phyloP scores from a whole-genome alignment of 78 protist species.

The Dictyostelium intermedium region DNA sequence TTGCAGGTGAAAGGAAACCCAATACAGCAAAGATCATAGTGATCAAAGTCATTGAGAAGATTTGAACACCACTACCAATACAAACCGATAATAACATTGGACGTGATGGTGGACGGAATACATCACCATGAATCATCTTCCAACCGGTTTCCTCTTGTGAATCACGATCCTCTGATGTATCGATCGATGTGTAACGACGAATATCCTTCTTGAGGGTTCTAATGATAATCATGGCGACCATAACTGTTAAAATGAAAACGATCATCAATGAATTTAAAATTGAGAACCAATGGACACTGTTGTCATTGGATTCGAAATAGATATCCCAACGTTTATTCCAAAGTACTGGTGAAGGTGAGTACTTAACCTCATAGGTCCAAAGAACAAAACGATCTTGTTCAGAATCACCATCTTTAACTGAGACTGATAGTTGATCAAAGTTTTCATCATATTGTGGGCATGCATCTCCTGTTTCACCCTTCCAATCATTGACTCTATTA shows the following conservation, averaged over 20 bases:
- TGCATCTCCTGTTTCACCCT: background rate
- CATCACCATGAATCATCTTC: constrained; percentile 99
- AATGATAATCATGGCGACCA: constrained; percentile 97
- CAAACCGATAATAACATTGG: constrained; percentile 86
- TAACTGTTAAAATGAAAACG: constrained; percentile 94
- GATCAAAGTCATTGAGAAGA: constrained; percentile 88
- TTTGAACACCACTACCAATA: constrained; percentile 94
- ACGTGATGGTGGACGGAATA: constrained; percentile 95
- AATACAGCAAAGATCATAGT: constrained; percentile 92
- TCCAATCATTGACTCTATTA: background rate
- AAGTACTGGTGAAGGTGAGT: constrained; percentile 66
- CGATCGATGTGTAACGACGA: constrained; percentile 82
- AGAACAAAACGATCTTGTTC: constrained; percentile 34
- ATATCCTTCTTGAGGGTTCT: constrained; percentile 93
- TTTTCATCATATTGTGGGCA: background rate
- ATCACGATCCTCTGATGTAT: constrained; percentile 50
- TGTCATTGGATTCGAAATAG: constrained; percentile 88
- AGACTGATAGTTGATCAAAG: background rate
- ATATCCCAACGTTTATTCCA: constrained; percentile 98
- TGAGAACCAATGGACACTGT: constrained; percentile 96
- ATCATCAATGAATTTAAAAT: constrained; percentile 96
- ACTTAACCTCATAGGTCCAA: constrained; percentile 89
- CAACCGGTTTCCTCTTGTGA: constrained; percentile 96
- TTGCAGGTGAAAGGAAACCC: constrained; percentile 98
- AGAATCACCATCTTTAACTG: background rate